These are phyloP conservation scores for Pugionium dolabratum DNA, from an alignment of 345 rosid genomes.

Conservation along the genomic window DNA sequence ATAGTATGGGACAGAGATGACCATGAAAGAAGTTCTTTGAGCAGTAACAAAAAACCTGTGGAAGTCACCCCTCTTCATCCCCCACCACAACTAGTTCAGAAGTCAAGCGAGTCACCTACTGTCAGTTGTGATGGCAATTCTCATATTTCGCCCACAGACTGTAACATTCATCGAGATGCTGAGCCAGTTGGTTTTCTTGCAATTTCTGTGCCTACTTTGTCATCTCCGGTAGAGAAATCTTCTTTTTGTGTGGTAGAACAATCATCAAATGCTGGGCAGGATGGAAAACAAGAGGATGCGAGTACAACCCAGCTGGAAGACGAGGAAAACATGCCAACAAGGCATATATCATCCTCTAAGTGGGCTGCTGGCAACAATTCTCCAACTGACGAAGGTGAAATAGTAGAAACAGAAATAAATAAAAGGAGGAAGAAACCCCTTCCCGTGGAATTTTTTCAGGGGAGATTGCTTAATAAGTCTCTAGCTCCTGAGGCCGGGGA, in stretches of 20 bases:
- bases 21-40: constrained; percentile 43
- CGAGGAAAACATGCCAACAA: constrained; percentile 67
- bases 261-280: constrained; percentile 44
- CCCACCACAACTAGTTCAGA: constrained; percentile 57
- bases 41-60: constrained; percentile 46
- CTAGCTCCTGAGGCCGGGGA: constrained; percentile 65
- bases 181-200: constrained; percentile 42
- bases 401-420: constrained; percentile 62
- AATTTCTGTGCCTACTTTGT: constrained; percentile 35
- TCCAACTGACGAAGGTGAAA: constrained; percentile 88
- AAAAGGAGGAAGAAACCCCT: constrained; percentile 66
- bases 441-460: constrained; percentile 45
- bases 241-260: constrained; percentile 48
- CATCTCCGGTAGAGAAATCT: constrained; percentile 45
- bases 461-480: constrained; percentile 47
- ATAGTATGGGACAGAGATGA: constrained; percentile 97
- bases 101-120: constrained; percentile 48
- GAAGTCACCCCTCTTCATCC: constrained; percentile 52
- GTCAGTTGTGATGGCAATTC: constrained; percentile 44
- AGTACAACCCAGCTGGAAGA: constrained; percentile 55
- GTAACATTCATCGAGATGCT: constrained; percentile 39
- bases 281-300: constrained; percentile 33
- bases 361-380: constrained; percentile 93
- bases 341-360: constrained; percentile 90
- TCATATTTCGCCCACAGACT: constrained; percentile 47